Evolutionary conservation across 1,284 basidiomycete species (phyloP).

Genomic region (Volvariella surrecta): DNA sequence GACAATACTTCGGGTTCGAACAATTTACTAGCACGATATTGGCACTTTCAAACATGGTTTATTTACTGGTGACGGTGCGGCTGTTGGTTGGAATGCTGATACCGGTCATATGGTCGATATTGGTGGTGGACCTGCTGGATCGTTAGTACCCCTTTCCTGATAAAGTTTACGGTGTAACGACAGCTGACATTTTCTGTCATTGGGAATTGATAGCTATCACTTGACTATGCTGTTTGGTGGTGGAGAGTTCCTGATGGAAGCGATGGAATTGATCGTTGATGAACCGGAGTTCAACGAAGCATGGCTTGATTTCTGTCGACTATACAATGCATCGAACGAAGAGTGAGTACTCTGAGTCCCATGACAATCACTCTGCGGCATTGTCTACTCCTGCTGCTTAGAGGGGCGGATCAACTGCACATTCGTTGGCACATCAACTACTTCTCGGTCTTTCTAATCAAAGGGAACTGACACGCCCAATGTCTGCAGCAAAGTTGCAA

Average conservation of each 20-base stretch:
- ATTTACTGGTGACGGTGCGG: constrained; percentile 28
- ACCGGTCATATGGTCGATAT: constrained; percentile 31
- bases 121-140: constrained; percentile 23
- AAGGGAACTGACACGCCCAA: not conserved
- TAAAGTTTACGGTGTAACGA: not conserved
- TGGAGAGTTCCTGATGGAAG: constrained; percentile 35
- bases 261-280: constrained; percentile 29
- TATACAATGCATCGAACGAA: constrained; percentile 27
- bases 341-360: constrained; percentile 25
- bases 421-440: too few relatives aligned
- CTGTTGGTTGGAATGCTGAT: constrained; percentile 34
- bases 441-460: too few relatives aligned
- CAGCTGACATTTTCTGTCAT: not conserved
- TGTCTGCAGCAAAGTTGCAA: constrained; percentile 23
- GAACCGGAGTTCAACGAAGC: constrained; percentile 31
- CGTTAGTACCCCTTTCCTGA: constrained; percentile 18
- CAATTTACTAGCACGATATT: constrained; percentile 23
- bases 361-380: too few relatives aligned
- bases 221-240: constrained; percentile 34
- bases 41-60: constrained; percentile 28
- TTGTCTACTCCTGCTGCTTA: too few relatives aligned
- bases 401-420: too few relatives aligned
- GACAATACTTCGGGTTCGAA: not conserved
- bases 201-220: constrained; percentile 21
- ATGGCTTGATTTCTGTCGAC: constrained; percentile 33